A percentile compares a stretch with the other conserved stretches of the same genome.
phyloP scores from a whole-genome alignment of 2,329 filamentous ascomycete genomes.

The Talaromyces marneffei region DNA sequence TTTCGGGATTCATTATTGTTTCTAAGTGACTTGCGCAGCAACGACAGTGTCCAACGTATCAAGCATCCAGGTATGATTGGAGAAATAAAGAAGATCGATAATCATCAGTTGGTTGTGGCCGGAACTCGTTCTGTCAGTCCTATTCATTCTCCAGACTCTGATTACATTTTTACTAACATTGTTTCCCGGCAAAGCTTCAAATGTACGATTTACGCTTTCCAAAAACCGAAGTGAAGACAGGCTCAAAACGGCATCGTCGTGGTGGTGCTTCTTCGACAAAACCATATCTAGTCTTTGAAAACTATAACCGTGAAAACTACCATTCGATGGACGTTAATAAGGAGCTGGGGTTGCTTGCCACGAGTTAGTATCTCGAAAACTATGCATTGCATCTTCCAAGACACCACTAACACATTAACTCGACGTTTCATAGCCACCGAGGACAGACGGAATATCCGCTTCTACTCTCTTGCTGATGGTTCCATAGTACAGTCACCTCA shows the following conservation, averaged over 20 bases:
- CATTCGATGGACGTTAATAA: conserved; percentile 33
- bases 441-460: conserved; percentile 26
- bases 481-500: conserved; percentile 27
- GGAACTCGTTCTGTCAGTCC: conserved; percentile 28
- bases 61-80: conserved; percentile 31
- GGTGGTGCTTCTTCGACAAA: conserved; percentile 28
- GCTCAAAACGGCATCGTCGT: conserved; percentile 25
- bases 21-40: conserved; percentile 32
- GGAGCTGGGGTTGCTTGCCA: conserved; percentile 35
- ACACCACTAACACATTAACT: neutral
- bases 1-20: conserved; percentile 30
- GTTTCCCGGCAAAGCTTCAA: conserved; percentile 25
- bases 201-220: conserved; percentile 40
- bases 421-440: conserved; percentile 25
- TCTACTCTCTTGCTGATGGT: conserved; percentile 36
- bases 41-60: conserved; percentile 27
- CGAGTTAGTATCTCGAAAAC: conserved; percentile 23
- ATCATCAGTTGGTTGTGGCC: conserved; percentile 31
- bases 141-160: neutral
- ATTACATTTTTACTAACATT: neutral
- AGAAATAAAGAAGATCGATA: conserved; percentile 32
- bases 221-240: conserved; percentile 17
- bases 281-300: conserved; percentile 33
- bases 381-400: neutral
- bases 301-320: conserved; percentile 24